Evolutionary conservation across 805 yeast species (phyloP).

Genomic region (Pichia eremophila): DNA sequence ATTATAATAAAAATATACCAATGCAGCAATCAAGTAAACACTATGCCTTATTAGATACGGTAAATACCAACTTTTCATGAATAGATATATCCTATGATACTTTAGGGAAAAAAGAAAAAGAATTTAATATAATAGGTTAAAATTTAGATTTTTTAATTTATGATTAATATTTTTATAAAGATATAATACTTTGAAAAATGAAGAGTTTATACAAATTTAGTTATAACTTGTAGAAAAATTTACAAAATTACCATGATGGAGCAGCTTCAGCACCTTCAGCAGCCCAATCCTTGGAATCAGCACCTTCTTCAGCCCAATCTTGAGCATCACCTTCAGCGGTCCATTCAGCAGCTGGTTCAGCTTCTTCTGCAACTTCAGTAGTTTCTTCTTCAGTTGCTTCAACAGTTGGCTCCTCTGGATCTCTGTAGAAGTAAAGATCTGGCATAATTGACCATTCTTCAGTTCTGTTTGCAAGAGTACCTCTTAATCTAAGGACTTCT

Average conservation of each 20-base stretch:
- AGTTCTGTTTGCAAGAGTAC: constrained; percentile 91
- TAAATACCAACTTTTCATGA: no score
- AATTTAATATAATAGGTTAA: not conserved
- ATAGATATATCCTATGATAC: no score
- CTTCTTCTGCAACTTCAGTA: constrained; percentile 44
- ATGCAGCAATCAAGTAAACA: no score
- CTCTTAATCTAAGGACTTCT: constrained; percentile 98
- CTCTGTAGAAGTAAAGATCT: constrained; percentile 99
- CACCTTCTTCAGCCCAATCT: constrained; percentile 52
- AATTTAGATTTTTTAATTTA: not conserved
- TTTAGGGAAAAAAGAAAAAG: no score
- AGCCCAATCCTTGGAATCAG: constrained; percentile 32
- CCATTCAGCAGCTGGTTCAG: constrained; percentile 50
- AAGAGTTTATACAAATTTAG: constrained; percentile 6
- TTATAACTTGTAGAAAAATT: constrained; percentile 9
- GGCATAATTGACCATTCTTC: constrained; percentile 99
- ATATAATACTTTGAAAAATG: constrained; percentile 5
- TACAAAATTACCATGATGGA: constrained; percentile 23
- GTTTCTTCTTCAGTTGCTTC: constrained; percentile 54
- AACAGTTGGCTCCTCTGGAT: constrained; percentile 97
- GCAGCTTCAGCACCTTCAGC: constrained; percentile 33
- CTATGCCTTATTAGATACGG: no score
- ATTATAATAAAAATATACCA: not conserved
- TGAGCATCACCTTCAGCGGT: constrained; percentile 38
- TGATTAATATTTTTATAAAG: constrained; percentile 3